Evolutionary conservation across 495 filamentous ascomycete genomes (phyloP).

Genomic region (Mycothermus thermophilus): DNA sequence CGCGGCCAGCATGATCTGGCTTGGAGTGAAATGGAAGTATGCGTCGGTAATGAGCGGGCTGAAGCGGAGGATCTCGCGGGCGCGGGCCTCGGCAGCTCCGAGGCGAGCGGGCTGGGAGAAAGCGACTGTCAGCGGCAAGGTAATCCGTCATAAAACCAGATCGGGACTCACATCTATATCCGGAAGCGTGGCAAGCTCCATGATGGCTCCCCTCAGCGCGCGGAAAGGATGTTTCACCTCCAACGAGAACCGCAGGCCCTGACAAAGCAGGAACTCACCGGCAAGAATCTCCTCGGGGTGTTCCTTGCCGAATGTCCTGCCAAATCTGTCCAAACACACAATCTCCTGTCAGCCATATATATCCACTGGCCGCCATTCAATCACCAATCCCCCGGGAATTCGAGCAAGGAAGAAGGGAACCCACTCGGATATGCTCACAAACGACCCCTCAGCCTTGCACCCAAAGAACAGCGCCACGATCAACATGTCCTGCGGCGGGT

Average conservation of each 20-base stretch:
- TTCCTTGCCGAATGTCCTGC: slow-evolving; percentile 40
- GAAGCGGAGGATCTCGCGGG: slow-evolving; percentile 59
- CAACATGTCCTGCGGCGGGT: slow-evolving; percentile 76
- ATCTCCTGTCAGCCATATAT: too few species aligned
- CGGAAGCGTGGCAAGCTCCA: slow-evolving; percentile 54
- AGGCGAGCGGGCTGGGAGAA: slow-evolving; percentile 37
- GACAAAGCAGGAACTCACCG: slow-evolving; percentile 81
- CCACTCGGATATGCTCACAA: slow-evolving; percentile 56
- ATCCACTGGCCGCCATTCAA: too few species aligned
- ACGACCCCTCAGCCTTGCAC: slow-evolving; percentile 78
- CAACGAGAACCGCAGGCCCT: slow-evolving; percentile 86
- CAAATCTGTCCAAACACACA: too few species aligned
- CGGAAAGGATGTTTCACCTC: slow-evolving; percentile 86
- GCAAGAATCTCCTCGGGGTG: slow-evolving; percentile 60
- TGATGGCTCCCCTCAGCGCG: slow-evolving; percentile 67
- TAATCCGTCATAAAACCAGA: too few species aligned
- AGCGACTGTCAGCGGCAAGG: slow-evolving; percentile 3
- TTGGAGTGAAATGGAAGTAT: slow-evolving; percentile 91
- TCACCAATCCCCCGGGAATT: too few species aligned
- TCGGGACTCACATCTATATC: slow-evolving; percentile 23
- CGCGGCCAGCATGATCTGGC: slow-evolving; percentile 80
- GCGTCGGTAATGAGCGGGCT: slow-evolving; percentile 77
- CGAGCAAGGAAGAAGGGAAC: too few species aligned
- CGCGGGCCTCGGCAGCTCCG: slow-evolving; percentile 50
- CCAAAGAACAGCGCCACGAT: slow-evolving; percentile 80